Conservation (phyloP, 768 basidiomycete species). For the Phaeotremella fagi region DNA sequence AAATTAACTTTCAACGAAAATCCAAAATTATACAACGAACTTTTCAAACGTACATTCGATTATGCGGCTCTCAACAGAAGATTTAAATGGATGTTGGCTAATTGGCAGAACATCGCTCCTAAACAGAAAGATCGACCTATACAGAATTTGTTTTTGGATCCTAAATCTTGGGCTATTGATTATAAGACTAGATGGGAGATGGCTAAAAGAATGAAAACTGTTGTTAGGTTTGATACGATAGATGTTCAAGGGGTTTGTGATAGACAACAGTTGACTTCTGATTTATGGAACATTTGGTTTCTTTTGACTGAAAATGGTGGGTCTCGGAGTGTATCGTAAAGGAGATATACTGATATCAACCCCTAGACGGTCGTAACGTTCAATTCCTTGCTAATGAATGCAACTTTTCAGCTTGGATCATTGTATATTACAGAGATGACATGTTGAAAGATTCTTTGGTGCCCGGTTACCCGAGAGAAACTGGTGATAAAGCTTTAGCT, state of each 20-base stretch:
- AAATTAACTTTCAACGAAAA: conserved; percentile 32
- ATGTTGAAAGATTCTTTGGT: conserved; percentile 45
- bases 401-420: conserved; percentile 33
- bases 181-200: conserved; percentile 36
- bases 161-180: conserved; percentile 36
- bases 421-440: conserved; percentile 39
- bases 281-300: conserved; percentile 46
- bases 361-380: conserved; percentile 40
- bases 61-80: conserved; percentile 32
- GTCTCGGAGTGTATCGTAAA: too few relatives aligned
- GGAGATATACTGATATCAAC: not conserved
- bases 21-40: conserved; percentile 33
- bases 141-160: conserved; percentile 36
- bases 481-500: conserved; percentile 40
- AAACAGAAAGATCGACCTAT: conserved; percentile 13
- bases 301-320: conserved; percentile 45
- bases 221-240: conserved; percentile 9
- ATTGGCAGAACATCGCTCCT: conserved; percentile 10
- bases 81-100: conserved; percentile 31
- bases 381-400: conserved; percentile 34
- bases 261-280: conserved; percentile 16
- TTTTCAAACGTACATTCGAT: conserved; percentile 44
- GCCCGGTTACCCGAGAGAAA: conserved; percentile 48
- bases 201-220: conserved; percentile 25
- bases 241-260: conserved; percentile 17